phyloP scores from a whole-genome alignment of 306 rosid species.

The Cucurbita argyrosperma region DNA sequence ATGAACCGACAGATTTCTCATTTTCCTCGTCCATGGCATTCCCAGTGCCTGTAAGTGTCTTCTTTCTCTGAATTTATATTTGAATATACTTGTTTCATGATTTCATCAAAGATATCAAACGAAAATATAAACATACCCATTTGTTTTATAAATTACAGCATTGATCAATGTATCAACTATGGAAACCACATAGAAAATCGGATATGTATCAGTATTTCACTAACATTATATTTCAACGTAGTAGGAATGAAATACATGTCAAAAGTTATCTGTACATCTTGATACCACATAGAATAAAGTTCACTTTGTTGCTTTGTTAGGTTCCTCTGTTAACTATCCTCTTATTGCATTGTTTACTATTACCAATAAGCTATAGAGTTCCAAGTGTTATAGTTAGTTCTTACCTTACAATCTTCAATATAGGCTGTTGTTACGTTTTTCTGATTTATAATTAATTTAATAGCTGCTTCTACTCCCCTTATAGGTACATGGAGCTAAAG shows the following conservation, averaged over 20 bases:
- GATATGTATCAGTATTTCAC: not conserved
- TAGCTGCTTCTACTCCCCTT: not conserved
- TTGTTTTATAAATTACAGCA: not conserved
- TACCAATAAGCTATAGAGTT: not conserved
- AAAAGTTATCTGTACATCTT: not conserved
- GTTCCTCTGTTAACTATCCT: not conserved
- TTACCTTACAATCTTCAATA: not conserved
- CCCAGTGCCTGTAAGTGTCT: conserved; percentile 57
- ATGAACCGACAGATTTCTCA: conserved; percentile 85
- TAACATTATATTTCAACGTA: not conserved
- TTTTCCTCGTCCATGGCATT: conserved; percentile 69
- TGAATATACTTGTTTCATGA: not conserved
- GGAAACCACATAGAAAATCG: not conserved
- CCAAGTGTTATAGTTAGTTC: not conserved
- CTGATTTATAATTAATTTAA: conserved; percentile 6
- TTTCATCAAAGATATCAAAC: not conserved
- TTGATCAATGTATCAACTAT: not conserved
- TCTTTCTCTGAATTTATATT: not conserved
- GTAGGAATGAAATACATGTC: not conserved
- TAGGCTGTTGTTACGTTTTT: not conserved
- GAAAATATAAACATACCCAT: not conserved
- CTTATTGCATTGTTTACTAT: not conserved
- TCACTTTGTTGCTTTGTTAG: not conserved
- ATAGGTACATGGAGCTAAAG: conserved; percentile 65
- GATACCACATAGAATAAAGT: not conserved